phyloP scores from a whole-genome alignment of 2,329 filamentous ascomycete species.

The Tolypocladium cylindrosporum region DNA sequence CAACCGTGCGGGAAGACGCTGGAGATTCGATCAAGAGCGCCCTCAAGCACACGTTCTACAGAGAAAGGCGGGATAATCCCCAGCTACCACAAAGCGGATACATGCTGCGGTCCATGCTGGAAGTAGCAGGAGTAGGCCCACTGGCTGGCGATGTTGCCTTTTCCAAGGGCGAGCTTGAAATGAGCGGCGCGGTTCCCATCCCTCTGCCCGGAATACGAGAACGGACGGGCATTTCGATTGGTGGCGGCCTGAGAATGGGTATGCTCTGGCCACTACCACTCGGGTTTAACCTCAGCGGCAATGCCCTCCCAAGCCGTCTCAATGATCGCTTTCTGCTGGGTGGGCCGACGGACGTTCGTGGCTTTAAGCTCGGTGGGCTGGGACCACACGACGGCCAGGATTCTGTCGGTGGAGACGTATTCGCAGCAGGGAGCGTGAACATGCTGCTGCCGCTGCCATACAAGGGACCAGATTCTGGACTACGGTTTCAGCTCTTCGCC shows the following conservation, averaged over 20 bases:
- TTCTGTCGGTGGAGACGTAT: slow-evolving; percentile 83
- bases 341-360: slow-evolving; percentile 87
- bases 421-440: slow-evolving; percentile 79
- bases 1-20: slow-evolving; percentile 72
- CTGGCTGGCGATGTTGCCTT: slow-evolving; percentile 88
- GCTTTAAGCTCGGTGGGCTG: slow-evolving; percentile 81
- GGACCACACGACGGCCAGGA: slow-evolving; percentile 81
- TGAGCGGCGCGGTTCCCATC: slow-evolving; percentile 66
- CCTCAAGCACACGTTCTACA: slow-evolving; percentile 68
- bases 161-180: slow-evolving; percentile 81
- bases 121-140: slow-evolving; percentile 79
- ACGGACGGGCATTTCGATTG: slow-evolving; percentile 71
- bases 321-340: slow-evolving; percentile 95
- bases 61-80: slow-evolving; percentile 74
- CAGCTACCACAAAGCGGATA: slow-evolving; percentile 78
- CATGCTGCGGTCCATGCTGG: slow-evolving; percentile 64
- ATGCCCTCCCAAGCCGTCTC: slow-evolving; percentile 61
- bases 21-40: slow-evolving; percentile 88
- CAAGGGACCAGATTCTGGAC: slow-evolving; percentile 69
- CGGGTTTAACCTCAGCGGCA: slow-evolving; percentile 38
- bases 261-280: slow-evolving; percentile 73
- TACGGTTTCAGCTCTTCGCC: slow-evolving; percentile 82
- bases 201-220: slow-evolving; percentile 58
- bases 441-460: slow-evolving; percentile 77
- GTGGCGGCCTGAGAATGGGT: slow-evolving; percentile 70